Base-by-base conservation (phyloP, 2,329 filamentous ascomycete genomes). In the Knufia petricola region DNA sequence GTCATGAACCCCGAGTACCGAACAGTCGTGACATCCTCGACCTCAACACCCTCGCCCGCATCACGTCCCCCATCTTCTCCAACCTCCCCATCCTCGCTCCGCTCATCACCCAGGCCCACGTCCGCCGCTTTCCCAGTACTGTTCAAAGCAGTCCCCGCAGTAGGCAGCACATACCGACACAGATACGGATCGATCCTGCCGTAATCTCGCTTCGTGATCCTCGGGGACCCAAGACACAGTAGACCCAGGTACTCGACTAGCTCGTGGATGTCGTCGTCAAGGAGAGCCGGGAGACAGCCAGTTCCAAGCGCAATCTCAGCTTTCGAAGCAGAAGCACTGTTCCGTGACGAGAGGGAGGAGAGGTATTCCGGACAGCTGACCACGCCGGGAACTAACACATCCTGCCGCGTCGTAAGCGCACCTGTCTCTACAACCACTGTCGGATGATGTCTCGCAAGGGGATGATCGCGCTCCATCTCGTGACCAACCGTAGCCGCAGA, bases 161-260 rank as follows among this genome's bases (percentile, higher is more conserved):
- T n/a, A n/a, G 52, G 50, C 10, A 50, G 40, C 13, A 30, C 9
- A 41, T 72, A 72, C 12, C 69, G 66, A 52, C 66, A 66, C 20
- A 72, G 58, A 52, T 66, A 72, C 7, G 68, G 63, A 48, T 72
- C 69, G 24, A 69, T 60, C 12, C 58, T 53, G 52, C 71, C 67
- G 32, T 61, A 55, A 13, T 55, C 58, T 30, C 55, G 55, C 8
- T 19, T 37, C 21, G 32, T 38, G 2, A 73, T 55, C 15, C 66
- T 62, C 12, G 66, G 64, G 12, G 69, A 71, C 9, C 58, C 55
- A 12, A 73, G 60, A 13, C 72, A 68, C 4, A 84, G 66, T 40
- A 79, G 69, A 4, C 70, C 78, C 17, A 84, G 65, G 79, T 81
- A 86, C 64, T 83, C 77, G 34, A 74, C 71, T 19, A 79, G 55